Conservation (phyloP, 2,329 filamentous ascomycete species). For the Akanthomyces muscarius region DNA sequence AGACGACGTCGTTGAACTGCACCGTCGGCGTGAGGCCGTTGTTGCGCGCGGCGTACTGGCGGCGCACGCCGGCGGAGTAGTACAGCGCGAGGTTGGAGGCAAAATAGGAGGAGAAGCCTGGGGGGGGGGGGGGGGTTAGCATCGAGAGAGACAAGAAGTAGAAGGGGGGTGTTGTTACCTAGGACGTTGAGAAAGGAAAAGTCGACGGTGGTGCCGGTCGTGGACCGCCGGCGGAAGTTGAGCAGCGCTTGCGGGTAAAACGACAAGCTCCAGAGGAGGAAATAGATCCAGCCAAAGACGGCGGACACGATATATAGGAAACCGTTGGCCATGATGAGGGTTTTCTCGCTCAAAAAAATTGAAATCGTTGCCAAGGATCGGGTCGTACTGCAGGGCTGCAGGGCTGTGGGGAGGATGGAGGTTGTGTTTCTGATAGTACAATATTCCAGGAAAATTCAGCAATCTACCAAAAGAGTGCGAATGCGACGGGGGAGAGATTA, state of each 20-base stretch:
- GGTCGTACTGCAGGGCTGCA: background rate
- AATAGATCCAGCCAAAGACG: conserved; percentile 73
- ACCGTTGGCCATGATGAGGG: conserved; percentile 7
- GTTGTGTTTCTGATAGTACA: too few species aligned
- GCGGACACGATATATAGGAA: conserved; percentile 50
- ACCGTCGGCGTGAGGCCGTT: conserved; percentile 75
- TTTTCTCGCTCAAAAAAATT: too few species aligned
- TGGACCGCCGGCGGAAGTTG: conserved; percentile 73
- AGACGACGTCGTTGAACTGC: conserved; percentile 83
- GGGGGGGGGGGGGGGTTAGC: background rate
- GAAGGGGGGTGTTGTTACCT: conserved; percentile 37
- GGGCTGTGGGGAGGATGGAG: background rate
- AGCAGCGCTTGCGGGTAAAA: conserved; percentile 90
- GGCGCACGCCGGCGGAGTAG: conserved; percentile 71
- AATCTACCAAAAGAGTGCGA: background rate
- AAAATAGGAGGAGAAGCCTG: conserved; percentile 71
- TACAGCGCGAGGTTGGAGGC: conserved; percentile 72
- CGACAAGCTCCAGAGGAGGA: conserved; percentile 74
- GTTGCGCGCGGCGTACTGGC: conserved; percentile 80
- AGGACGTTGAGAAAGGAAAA: conserved; percentile 73
- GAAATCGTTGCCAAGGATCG: too few species aligned
- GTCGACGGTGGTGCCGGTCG: conserved; percentile 79
- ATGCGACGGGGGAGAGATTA: background rate
- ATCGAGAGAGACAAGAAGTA: too few species aligned
- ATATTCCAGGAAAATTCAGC: background rate